Base-by-base conservation (phyloP, 352 stramenopile species). In the Phytophthora tentaculata region DNA sequence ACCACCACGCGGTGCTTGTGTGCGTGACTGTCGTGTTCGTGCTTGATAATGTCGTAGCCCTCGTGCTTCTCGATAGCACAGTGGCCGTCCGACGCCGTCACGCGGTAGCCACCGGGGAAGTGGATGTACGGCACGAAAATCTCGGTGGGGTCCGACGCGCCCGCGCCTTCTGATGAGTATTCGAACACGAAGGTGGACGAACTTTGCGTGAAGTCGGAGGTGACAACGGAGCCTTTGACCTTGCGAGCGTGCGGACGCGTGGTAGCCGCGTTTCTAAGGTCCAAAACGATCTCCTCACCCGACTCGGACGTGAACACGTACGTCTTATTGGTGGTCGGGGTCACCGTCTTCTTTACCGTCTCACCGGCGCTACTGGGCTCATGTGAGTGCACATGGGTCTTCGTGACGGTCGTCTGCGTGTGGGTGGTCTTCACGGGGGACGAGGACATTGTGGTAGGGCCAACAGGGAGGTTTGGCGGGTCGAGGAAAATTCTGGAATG, bases 161-260 rank as follows among this genome's bases (percentile, higher is more conserved):
- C 23, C 9, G 35, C 13, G 3, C 24, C 37, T 22, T 67, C 61
- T 5, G 76, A 76, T 5, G 59, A 45, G 62, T 82, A 91, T 56
- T 88, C 79, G 51, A 92, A 74, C 43, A 83, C 68, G 60, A 92
- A 95, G n/a, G 64, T 74, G 5, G 67, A 74, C n/a, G 62, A 69
- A 13, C 68, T 61, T 23, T 87, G 71, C 16, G 71, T 60, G 64
- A 94, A 95, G 20, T 67, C 47, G 39, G 83, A 89, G 52, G 74
- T 77, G 28, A 67, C 64, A 13, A 84, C 79, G 9, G 84, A 73
- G 3, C 89, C 89, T 7, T 76, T 74, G 14, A 92, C 82, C 45
- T 87, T 92, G 23, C 72, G 80, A 14, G 88, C 74, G 53, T 86
- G 76, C 4, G 88, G 87, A 0, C 86, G 84, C 16, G 83, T 80